Evolutionary conservation across 768 basidiomycete species (phyloP).

Genomic region (Trametes maxima): DNA sequence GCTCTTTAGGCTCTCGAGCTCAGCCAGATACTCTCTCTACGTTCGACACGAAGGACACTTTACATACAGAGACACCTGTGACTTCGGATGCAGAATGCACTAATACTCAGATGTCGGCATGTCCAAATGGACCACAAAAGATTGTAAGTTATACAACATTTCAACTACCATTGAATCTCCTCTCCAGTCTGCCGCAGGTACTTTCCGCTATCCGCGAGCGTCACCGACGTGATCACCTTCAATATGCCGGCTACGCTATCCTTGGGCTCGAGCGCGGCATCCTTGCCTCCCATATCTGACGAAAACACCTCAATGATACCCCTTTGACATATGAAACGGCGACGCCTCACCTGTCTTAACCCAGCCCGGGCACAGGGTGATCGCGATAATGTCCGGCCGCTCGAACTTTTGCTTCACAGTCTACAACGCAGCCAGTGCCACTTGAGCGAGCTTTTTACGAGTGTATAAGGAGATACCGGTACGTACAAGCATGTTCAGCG

Average conservation of each 20-base stretch:
- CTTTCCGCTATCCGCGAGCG: slow-evolving; percentile 32
- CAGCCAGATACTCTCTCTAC: too few relatives aligned
- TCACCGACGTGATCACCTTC: slow-evolving; percentile 29
- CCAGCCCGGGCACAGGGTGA: slow-evolving; percentile 11
- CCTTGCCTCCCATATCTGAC: neutral
- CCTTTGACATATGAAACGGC: neutral
- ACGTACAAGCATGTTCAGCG: slow-evolving; percentile 42
- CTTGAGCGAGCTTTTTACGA: neutral
- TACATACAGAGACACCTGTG: too few relatives aligned
- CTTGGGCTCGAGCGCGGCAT: slow-evolving; percentile 29
- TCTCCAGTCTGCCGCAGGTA: slow-evolving; percentile 35
- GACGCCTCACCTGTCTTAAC: slow-evolving; percentile 18
- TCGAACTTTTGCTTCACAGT: slow-evolving; percentile 19
- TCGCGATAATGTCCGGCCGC: slow-evolving; percentile 7
- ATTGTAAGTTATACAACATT: too few relatives aligned
- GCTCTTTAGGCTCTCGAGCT: too few relatives aligned
- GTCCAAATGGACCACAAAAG: too few relatives aligned
- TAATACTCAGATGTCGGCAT: too few relatives aligned
- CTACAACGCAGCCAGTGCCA: neutral
- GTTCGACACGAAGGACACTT: too few relatives aligned
- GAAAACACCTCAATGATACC: slow-evolving; percentile 10
- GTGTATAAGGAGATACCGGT: neutral
- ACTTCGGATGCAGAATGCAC: too few relatives aligned
- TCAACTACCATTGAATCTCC: slow-evolving; percentile 32
- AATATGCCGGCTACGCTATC: slow-evolving; percentile 35